Evolutionary conservation across 345 rosid species (phyloP).

Genomic region (Populus tremula): DNA sequence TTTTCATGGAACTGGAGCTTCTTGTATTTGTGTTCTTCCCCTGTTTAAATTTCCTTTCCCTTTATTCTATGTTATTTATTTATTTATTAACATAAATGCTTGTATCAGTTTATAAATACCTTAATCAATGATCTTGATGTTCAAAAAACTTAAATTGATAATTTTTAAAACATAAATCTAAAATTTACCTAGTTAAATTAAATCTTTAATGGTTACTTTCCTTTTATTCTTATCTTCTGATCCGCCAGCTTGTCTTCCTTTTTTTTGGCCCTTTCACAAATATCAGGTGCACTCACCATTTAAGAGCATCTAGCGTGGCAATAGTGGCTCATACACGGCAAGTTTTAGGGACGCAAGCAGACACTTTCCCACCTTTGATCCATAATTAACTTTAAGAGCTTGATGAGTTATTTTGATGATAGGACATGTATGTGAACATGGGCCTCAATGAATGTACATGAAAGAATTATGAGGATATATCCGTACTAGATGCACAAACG

Average conservation of each 20-base stretch:
- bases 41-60: background rate
- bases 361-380: background rate
- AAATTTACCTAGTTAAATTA: fast-evolving
- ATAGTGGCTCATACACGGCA: background rate
- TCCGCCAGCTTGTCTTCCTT: background rate
- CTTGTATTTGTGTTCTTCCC: background rate
- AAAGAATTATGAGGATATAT: background rate
- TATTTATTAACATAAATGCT: too few species aligned
- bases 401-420: background rate
- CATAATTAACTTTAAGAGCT: too few species aligned
- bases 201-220: too few species aligned
- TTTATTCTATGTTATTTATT: too few species aligned
- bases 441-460: background rate
- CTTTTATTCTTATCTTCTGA: background rate
- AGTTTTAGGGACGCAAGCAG: background rate
- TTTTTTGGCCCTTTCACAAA: background rate
- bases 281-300: background rate
- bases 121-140: fast-evolving
- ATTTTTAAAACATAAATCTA: too few species aligned
- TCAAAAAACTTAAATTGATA: too few species aligned
- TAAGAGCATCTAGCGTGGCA: background rate
- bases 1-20: background rate
- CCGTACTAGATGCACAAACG: background rate
- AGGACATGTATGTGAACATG: background rate
- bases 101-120: too few species aligned